Base-by-base conservation (phyloP, 192 early-diverging fungal genomes). In the Dimargaris xerosporica region DNA sequence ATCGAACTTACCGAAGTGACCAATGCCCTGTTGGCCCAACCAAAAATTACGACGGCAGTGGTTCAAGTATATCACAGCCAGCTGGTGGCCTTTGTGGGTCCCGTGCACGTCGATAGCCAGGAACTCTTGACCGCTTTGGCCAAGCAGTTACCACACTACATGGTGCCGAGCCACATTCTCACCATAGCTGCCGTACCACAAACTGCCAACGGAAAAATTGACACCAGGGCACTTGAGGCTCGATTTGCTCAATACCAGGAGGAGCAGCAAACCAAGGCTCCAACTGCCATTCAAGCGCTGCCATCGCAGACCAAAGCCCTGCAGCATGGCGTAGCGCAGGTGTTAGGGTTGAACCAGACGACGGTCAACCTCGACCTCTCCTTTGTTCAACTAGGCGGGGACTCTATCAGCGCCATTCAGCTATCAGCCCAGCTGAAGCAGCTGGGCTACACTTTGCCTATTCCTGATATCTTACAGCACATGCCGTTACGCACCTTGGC, bases 1-100 rank as follows among this genome's bases (percentile, higher is more conserved):
- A 70, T 78, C n/a, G 77, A 78, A 53, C 54, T 78, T 21, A 66
- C 51, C 25, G 77, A 78, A 62, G 61, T 75, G 17, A 50, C 54
- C 42, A 19, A 52, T 25, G 62, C 55, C 0, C 26, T 75, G 23
- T 65, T 21, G 58, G 58, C 17, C 23, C 9, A 31, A 10, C 45
- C n/a, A 5, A 19, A 7, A 44, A 41, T 62, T n/a, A n/a, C 16
- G 15, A 26, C 11, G 2, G 61, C 61, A 31, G 28, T 31, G 5
- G 61, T 34, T 9, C n/a, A n/a, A 9, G 61, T 62, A 12, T 17
- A 48, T 16, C 25, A 10, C 7, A 34, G n/a, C 13, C 29, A 29
- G 45, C 39, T 62, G n/a, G 31, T 62, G 26, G 61, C 61, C 28
- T 62, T 50, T 62, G 48, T 62, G 7, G 19, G 50, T 9, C 47